Base-by-base conservation (phyloP, 192 early-diverging fungal species). In the Dimargaris verticillata region DNA sequence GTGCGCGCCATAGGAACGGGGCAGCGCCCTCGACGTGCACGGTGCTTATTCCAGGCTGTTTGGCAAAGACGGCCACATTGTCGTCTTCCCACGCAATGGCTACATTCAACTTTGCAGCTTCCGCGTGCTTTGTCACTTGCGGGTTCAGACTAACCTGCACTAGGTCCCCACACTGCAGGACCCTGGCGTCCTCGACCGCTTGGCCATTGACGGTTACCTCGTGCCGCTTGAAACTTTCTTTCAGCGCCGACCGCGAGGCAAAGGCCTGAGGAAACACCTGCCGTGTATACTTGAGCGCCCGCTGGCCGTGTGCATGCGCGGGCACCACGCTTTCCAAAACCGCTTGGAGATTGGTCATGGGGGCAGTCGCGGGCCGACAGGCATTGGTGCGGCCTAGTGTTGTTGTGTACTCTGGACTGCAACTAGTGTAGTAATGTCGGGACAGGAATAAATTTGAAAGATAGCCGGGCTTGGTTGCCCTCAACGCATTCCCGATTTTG, bases 201-300 rank as follows among this genome's bases (percentile, higher is more conserved):
- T 58, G 29, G 28, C 55, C 55, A 28, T 58, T 58, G 28, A 58
- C 55, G 14, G 55, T 38, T 15, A 58, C 38, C 38, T 58, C 55
- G 18, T 42, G 28, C 12, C 55, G 55, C 41, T 58, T 58, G 38
- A 58, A 58, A 38, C 22, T 28, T 28, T 58, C 29, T 9, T 41
- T 11, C 18, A 58, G 13, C 29, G 15, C 55, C 17, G 6, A 18
- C 18, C 55, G 28, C 28, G 55, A 26, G 22, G 15, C 29, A 33
- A 38, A 58, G 41, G 14, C 15, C 22, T 58, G 55, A 38, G 28
- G 55, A 15, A 58, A 38, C 18, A 38, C 14, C 9, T 58, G 28
- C 22, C 41, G 28, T 10, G 22, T 18, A 28, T 38, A 58, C 18
- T 42, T 29, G 28, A 58, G 55, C 17, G 55, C 55, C 13, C 55